Evolutionary conservation across 345 rosid genomes (phyloP), one percentile per base, ranked within the genome.

Genomic region (Abelmoschus esculentus): DNA sequence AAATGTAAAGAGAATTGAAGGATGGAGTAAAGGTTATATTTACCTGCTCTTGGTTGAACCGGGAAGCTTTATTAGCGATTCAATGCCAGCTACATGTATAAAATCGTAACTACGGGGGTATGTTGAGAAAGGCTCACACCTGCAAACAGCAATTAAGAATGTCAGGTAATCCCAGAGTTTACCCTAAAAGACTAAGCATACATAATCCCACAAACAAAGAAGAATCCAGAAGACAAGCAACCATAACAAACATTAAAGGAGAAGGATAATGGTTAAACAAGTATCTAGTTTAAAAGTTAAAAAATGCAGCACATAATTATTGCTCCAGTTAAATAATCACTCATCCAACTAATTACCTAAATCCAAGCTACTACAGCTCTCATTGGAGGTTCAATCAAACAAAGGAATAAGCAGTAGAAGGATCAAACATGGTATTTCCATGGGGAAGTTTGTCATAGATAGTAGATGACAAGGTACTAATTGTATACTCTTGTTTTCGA

Each of bases 61-160:
- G 26, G 26, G 26, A 22, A 22, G 26, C 26, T 22, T 22, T 22
- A 22, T 22, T 22, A 22, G 26, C 26, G 26, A 22, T 22, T 22
- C 26, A 22, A 22, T 22, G 26, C 26, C 26, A 22, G 26, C 26
- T 22, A 22, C 26, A 22, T 22, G 26, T 0, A 22, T 22, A 22
- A 22, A 22, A 22, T 22, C 26, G 26, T 22, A 22, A 22, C 26
- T 22, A 22, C 26, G 26, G 26, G 26, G 26, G 26, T 22, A 22
- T 22, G 26, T 22, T 22, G 26, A 22, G 26, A 22, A 22, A 22
- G 26, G 26, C 26, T 22, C 26, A 22, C 26, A 22, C 26, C 26
- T 22, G 26, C 26, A 62, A 70, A 42, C 77, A 81, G 31, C 44
- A 83, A 73, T 71, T 11, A 63, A 34, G 10, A 73, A 69, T 0